Conservation (phyloP, 768 basidiomycete species). For the Asterophora parasitica region DNA sequence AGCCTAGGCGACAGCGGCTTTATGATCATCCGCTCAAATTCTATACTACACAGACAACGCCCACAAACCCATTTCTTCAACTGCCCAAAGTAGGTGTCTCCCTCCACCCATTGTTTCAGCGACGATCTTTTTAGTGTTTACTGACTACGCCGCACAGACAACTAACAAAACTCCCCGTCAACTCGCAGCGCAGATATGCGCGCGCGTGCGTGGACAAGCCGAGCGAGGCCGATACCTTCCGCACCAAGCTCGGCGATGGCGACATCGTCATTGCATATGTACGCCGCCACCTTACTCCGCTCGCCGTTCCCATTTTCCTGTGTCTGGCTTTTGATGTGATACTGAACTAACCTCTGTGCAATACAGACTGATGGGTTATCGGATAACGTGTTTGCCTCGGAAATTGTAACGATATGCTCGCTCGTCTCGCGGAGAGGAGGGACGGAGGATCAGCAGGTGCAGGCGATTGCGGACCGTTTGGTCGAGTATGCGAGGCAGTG, state of each 20-base stretch:
- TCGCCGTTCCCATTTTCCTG: neutral
- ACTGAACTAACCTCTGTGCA: neutral
- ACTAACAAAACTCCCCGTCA: conserved; percentile 48
- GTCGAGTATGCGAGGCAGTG: conserved; percentile 65
- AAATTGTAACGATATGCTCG: conserved; percentile 66
- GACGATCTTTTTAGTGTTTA: conserved; percentile 8
- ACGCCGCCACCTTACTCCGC: conserved; percentile 12
- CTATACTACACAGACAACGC: conserved; percentile 50
- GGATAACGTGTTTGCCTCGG: conserved; percentile 63
- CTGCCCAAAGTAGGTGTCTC: conserved; percentile 42
- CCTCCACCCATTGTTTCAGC: neutral
- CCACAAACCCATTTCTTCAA: conserved; percentile 54
- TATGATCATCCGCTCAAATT: conserved; percentile 62
- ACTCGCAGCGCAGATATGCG: conserved; percentile 35
- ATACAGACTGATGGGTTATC: conserved; percentile 50
- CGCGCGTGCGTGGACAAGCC: conserved; percentile 53
- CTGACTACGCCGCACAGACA: conserved; percentile 35
- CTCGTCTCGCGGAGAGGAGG: conserved; percentile 54
- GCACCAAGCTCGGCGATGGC: conserved; percentile 43
- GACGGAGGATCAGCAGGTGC: conserved; percentile 57
- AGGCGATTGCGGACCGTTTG: conserved; percentile 67
- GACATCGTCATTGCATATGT: conserved; percentile 51
- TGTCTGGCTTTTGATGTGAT: neutral
- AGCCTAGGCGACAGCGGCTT: conserved; percentile 82
- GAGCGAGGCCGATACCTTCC: conserved; percentile 40